Base-by-base conservation (phyloP, 1,139 yeast genomes). In the Scheffersomyces titani region DNA sequence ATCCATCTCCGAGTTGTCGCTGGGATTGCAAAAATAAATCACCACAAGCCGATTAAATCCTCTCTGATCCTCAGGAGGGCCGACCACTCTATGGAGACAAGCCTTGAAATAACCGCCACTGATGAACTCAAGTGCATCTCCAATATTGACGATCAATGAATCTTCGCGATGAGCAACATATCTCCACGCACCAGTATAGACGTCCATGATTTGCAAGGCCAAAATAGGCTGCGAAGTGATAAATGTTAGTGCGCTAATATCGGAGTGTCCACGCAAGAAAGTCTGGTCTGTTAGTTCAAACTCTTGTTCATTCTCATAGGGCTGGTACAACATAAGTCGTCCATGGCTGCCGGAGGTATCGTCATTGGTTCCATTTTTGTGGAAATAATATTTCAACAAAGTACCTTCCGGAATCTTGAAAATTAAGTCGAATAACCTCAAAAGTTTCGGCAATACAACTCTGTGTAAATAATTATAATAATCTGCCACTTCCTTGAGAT, bases 221-320 rank as follows among this genome's bases (percentile, higher is more conserved):
- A 79, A 65, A 58, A 81, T 80, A 7, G 85, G 83, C 64, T 80
- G 83, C 51, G 82, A 77, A 2, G 81, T 74, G 44, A 82, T 79
- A 55, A 82, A 81, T 0, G 85, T 76, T 56, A 82, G 76, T 0
- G 79, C 85, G 53, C 80, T 74, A 48, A 77, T 74, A 65, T 82
- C 86, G 16, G 83, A 77, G 59, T 82, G 86, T 0, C 86, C 86
- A 56, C 85, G 70, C 36, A 82, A 68, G 82, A 82, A 80, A 11
- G 80, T 80, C 21, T 72, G 70, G 19, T 71, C 70, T 0, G 77
- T 73, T 53, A 68, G 62, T 19, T 63, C 63, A 19, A 76, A 73
- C 16, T 60, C 61, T 22, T 63, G 55, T 9, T 63, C 66, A 19
- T 70, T 70, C n/a, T 71, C 68, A 59, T 72, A 71, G 6, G 78